Evolutionary conservation across 495 filamentous ascomycete genomes (phyloP).

Genomic region (Xylaria sp.): DNA sequence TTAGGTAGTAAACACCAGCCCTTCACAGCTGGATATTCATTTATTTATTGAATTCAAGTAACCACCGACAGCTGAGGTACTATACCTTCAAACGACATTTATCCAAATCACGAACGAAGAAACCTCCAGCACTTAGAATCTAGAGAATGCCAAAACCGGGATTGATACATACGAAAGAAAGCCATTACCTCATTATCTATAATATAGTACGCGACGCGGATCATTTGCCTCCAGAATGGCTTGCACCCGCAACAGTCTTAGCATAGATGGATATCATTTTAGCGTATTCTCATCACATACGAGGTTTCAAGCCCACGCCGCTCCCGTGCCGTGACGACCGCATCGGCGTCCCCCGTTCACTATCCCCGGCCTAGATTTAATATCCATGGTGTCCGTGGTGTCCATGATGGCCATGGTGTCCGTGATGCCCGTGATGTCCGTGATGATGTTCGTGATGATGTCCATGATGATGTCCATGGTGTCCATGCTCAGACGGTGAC

Average conservation of each 20-base stretch:
- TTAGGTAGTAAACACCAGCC: too few species aligned
- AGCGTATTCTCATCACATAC: neutral
- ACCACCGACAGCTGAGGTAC: too few species aligned
- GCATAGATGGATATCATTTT: neutral
- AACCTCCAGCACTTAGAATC: neutral
- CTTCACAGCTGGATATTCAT: too few species aligned
- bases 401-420: conserved; percentile 2
- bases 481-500: neutral
- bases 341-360: neutral
- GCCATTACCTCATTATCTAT: neutral
- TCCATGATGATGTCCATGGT: conserved; percentile 11
- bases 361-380: neutral
- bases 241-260: too few species aligned
- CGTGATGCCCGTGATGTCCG: neutral
- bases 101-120: too few species aligned
- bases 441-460: conserved; percentile 2
- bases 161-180: neutral
- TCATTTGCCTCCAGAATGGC: neutral
- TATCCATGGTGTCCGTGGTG: neutral
- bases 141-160: neutral
- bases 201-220: neutral
- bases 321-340: neutral
- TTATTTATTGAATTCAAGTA: too few species aligned
- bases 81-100: too few species aligned
- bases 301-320: neutral